Evolutionary conservation across 2,329 filamentous ascomycete species (phyloP).

Genomic region (Aspergillaceae sp.): DNA sequence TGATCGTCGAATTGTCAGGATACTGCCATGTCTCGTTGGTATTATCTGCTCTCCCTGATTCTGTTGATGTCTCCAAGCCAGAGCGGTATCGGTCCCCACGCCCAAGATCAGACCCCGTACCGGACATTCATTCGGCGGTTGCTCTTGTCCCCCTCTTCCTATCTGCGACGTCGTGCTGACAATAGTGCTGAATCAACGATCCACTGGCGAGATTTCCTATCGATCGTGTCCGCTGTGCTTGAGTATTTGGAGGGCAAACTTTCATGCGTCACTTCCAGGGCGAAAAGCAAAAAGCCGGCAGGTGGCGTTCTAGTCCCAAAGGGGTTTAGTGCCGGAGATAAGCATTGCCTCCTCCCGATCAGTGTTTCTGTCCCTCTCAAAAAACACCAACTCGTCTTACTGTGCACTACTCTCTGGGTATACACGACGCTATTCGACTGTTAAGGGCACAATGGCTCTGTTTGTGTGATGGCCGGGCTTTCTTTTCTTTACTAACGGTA

Average conservation of each 20-base stretch:
- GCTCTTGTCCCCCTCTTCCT: background rate
- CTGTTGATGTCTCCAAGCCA: conserved; percentile 1
- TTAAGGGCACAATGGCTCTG: background rate
- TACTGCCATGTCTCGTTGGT: conserved; percentile 17
- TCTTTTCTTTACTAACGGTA: too few species aligned
- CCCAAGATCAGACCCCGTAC: conserved; percentile 12
- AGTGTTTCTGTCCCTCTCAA: background rate
- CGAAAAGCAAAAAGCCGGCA: conserved; percentile 7
- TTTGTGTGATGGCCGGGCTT: background rate
- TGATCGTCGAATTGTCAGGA: conserved; percentile 27
- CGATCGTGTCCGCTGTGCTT: too few species aligned
- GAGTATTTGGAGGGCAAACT: too few species aligned
- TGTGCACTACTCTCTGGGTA: too few species aligned
- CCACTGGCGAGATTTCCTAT: background rate
- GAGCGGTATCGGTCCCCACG: conserved; percentile 17
- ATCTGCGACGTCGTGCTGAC: background rate
- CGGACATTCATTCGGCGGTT: conserved; percentile 20
- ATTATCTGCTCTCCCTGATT: conserved; percentile 3
- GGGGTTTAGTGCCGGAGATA: conserved; percentile 8
- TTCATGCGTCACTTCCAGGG: background rate
- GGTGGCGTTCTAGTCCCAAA: conserved; percentile 15
- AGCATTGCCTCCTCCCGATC: conserved; percentile 1
- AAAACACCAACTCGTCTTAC: background rate
- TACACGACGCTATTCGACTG: background rate
- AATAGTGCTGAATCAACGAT: background rate